Percentiles rank a stretch among this genome's conserved stretches.
These are phyloP conservation scores for Oenanthe javanica DNA, from an alignment of 140 eudicot species.

Conservation along the genomic window DNA sequence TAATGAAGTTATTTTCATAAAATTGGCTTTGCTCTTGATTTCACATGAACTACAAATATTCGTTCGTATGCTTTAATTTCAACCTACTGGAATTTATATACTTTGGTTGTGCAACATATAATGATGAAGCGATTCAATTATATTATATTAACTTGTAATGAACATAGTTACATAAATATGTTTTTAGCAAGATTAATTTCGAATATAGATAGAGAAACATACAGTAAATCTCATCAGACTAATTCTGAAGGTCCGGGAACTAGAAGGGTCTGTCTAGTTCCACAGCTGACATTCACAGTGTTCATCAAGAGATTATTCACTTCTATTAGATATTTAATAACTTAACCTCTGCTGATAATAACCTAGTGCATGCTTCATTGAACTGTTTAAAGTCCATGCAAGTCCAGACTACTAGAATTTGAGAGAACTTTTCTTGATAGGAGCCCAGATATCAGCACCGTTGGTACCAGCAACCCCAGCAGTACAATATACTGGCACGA, in stretches of 20 bases:
- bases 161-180: not conserved
- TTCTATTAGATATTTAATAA: not conserved
- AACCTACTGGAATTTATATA: not conserved
- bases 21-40: not conserved
- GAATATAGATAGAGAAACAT: not conserved
- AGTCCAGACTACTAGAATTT: constrained; percentile 18
- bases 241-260: not conserved
- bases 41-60: not conserved
- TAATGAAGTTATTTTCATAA: too few species aligned
- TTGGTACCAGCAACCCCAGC: constrained; percentile 68
- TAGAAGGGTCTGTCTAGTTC: not conserved
- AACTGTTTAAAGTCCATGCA: constrained; percentile 6
- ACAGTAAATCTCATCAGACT: not conserved
- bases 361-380: not conserved
- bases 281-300: not conserved
- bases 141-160: not conserved
- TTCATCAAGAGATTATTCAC: not conserved
- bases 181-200: not conserved
- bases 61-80: not conserved
- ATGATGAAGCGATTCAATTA: not conserved
- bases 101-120: not conserved
- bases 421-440: constrained; percentile 53
- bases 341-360: not conserved
- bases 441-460: constrained; percentile 99
- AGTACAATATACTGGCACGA: constrained; percentile 57